phyloP scores from a whole-genome alignment of 2,329 filamentous ascomycete genomes.

The Trichophyton verrucosum region DNA sequence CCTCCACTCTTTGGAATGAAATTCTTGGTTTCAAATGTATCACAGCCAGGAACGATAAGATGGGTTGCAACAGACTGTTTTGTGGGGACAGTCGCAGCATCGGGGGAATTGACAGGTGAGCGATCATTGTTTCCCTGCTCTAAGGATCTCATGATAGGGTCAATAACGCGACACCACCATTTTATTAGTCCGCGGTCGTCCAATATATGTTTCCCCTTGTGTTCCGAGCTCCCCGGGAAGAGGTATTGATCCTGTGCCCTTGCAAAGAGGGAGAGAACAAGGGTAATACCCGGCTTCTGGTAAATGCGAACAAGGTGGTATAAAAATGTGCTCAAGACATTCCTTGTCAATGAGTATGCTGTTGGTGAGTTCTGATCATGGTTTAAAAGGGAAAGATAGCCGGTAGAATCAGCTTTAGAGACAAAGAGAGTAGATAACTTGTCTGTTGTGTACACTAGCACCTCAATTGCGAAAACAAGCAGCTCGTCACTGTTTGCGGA shows the following conservation, averaged over 20 bases:
- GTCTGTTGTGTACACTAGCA: constrained; percentile 73
- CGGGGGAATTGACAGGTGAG: constrained; percentile 17
- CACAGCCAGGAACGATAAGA: constrained; percentile 75
- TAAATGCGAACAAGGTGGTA: constrained; percentile 58
- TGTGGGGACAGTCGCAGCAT: constrained; percentile 10
- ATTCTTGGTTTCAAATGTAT: constrained; percentile 63
- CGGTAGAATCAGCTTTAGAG: constrained; percentile 93
- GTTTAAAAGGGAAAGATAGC: constrained; percentile 59
- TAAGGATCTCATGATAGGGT: constrained; percentile 53
- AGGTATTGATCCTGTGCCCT: constrained; percentile 86
- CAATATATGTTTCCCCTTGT: constrained; percentile 74
- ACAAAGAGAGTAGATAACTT: constrained; percentile 80
- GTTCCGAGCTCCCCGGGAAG: constrained; percentile 82
- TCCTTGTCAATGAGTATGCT: constrained; percentile 48
- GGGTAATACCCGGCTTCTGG: constrained; percentile 51
- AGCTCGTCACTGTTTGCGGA: constrained; percentile 36
- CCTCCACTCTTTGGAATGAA: constrained; percentile 53
- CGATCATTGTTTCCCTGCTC: constrained; percentile 28
- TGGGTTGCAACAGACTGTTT: constrained; percentile 53
- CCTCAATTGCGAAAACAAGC: constrained; percentile 70
- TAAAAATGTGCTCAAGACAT: constrained; percentile 63
- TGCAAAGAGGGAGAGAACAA: constrained; percentile 82
- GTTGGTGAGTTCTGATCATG: constrained; percentile 43
- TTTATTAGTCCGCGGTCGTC: constrained; percentile 81
- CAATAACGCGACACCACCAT: constrained; percentile 88